phyloP scores from a whole-genome alignment of 176 grass and related monocot genomes.

The Echinochloa phyllopogon region DNA sequence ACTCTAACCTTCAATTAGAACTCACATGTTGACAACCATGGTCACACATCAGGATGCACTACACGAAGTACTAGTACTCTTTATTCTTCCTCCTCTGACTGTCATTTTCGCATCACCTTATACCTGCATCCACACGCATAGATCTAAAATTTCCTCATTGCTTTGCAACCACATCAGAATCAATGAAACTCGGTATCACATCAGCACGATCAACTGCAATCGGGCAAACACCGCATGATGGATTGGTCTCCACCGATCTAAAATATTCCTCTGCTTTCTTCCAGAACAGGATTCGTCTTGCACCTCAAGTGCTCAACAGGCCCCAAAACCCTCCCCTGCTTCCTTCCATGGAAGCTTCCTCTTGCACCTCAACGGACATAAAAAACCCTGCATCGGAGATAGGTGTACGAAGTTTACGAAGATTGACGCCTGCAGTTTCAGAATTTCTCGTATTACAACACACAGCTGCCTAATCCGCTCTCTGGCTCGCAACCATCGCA shows the following conservation, averaged over 20 bases:
- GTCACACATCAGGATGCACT: background rate
- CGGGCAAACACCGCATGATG: background rate
- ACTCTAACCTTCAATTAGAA: background rate
- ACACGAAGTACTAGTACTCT: background rate
- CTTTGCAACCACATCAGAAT: background rate
- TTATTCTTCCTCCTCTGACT: background rate
- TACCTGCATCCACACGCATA: no score
- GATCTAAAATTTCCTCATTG: background rate
- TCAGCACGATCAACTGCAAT: background rate
- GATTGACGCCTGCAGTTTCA: background rate
- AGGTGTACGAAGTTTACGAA: background rate
- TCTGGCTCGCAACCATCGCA: background rate
- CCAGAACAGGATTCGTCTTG: background rate
- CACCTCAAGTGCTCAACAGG: background rate
- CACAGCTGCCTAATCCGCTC: background rate
- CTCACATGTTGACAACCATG: background rate
- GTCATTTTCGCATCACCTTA: no score
- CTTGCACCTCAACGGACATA: background rate
- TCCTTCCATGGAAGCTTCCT: slow-evolving; percentile 2
- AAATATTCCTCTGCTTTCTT: background rate
- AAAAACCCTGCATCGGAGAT: background rate
- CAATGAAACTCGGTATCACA: background rate
- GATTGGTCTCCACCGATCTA: background rate
- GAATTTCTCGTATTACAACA: background rate
- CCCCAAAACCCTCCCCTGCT: background rate